phyloP scores from a whole-genome alignment of 345 rosid species.

The Capsella bursapastoris region DNA sequence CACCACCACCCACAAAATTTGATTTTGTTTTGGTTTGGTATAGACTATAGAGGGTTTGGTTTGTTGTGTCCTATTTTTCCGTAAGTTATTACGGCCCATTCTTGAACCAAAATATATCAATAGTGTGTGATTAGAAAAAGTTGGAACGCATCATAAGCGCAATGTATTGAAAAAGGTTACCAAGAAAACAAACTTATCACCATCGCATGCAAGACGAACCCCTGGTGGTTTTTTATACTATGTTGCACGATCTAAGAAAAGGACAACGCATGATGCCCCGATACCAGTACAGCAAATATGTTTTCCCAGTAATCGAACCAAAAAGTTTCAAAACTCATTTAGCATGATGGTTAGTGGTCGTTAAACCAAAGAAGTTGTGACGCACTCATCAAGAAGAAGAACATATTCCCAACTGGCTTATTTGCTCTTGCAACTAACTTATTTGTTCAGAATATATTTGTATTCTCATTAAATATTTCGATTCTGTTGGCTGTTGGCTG shows the following conservation, averaged over 20 bases:
- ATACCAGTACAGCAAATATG: too few species aligned
- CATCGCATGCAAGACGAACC: too few species aligned
- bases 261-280: too few species aligned
- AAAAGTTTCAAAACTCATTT: not conserved
- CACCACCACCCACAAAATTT: slow-evolving; percentile 9
- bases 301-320: not conserved
- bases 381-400: slow-evolving; percentile 8
- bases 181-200: slow-evolving; percentile 2
- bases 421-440: slow-evolving; percentile 39
- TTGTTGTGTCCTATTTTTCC: not conserved
- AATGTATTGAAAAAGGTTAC: not conserved
- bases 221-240: too few species aligned
- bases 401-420: slow-evolving; percentile 28
- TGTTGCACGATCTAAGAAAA: too few species aligned
- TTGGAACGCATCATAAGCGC: slow-evolving; percentile 9
- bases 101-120: not conserved
- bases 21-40: slow-evolving; percentile 8
- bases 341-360: not conserved
- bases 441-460: slow-evolving; percentile 27
- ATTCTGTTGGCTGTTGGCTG: slow-evolving; percentile 38
- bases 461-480: not conserved
- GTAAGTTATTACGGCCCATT: not conserved
- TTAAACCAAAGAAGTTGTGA: not conserved
- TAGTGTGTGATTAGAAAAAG: slow-evolving; percentile 1
- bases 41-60: slow-evolving; percentile 20